Evolutionary conservation across 768 basidiomycete genomes (phyloP), one percentile per base, ranked within the genome.

Genomic region (Punctularia strigosozonata): DNA sequence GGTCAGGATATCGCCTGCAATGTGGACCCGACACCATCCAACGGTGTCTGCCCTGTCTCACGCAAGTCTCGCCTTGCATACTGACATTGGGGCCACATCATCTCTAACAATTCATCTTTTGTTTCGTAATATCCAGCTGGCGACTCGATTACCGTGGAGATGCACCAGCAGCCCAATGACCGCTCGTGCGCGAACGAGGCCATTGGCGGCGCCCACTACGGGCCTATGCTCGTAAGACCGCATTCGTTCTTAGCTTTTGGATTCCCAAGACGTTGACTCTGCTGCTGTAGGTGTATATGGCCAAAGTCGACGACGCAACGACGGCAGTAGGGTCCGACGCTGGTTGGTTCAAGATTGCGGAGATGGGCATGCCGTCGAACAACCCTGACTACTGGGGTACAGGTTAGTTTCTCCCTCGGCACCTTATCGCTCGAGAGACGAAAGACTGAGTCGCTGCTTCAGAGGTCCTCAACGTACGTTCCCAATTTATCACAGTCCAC

Each of bases 151-250:
- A 66, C 68, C 13, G 70, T 71, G n/a, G 71, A 74, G 52, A 72
- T 72, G 70, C 68, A 73, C 47, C 66, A 68, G 49, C 68, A 72
- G 50, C 65, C 66, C 5, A 57, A 54, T 25, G 60, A 69, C 36
- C 63, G 70, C 25, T 57, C 58, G 3, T 74, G 71, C 45, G 48
- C 56, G 5, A 63, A 56, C 40, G 60, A 72, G 44, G 69, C 68
- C 8, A 71, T 73, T 43, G 69, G 70, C 18, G 71, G 70, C 14
- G 58, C 63, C 36, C 71, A 74, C 48, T 68, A 61, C 43, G 71
- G 71, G 3, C 69, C 70, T 31, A 60, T 69, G 37, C n/a, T n/a
- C n/a, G n/a, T n/a, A n/a, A n/a, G n/a, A n/a, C n/a, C n/a, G n/a
- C n/a, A n/a, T n/a, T n/a, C n/a, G n/a, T n/a, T n/a, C n/a, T n/a